Evolutionary conservation across 768 basidiomycete species (phyloP).

Genomic region (Mycena vitilis): DNA sequence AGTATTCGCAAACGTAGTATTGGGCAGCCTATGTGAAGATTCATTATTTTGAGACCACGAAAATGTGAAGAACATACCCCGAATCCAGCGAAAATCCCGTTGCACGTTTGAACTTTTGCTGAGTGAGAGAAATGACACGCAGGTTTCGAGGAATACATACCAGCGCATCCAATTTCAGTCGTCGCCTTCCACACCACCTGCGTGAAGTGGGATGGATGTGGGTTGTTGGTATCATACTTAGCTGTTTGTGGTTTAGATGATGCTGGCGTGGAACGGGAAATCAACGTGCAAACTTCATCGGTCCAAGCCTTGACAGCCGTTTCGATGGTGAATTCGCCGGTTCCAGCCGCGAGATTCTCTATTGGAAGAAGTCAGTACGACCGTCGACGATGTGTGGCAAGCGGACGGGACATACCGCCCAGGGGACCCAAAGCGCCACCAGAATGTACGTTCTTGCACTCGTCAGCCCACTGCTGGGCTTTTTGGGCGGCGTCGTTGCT

Average conservation of each 20-base stretch:
- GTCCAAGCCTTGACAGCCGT: constrained; percentile 72
- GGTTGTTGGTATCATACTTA: constrained; percentile 67
- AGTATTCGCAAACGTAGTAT: constrained; percentile 79
- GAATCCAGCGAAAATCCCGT: constrained; percentile 68
- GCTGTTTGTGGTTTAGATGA: constrained; percentile 47
- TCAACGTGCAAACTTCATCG: constrained; percentile 70
- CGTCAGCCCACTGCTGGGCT: constrained; percentile 77
- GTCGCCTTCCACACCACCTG: constrained; percentile 82
- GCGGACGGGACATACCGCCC: constrained; percentile 61
- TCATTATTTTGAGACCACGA: background rate
- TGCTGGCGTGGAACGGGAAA: background rate
- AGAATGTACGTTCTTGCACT: constrained; percentile 78
- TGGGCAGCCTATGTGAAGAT: constrained; percentile 57
- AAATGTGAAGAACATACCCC: constrained; percentile 56
- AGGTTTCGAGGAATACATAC: background rate
- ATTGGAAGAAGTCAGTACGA: constrained; percentile 63
- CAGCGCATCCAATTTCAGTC: constrained; percentile 73
- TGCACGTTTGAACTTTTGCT: constrained; percentile 54
- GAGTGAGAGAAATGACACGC: background rate
- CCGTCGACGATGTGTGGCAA: constrained; percentile 58
- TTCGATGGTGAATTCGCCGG: constrained; percentile 49
- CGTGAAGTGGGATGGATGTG: constrained; percentile 75
- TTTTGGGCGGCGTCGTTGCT: constrained; percentile 65
- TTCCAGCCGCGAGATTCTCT: too few species aligned
- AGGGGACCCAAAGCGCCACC: constrained; percentile 70